Conservation (phyloP, 116 monocot genomes). For the Trichopus zeylanicus region DNA sequence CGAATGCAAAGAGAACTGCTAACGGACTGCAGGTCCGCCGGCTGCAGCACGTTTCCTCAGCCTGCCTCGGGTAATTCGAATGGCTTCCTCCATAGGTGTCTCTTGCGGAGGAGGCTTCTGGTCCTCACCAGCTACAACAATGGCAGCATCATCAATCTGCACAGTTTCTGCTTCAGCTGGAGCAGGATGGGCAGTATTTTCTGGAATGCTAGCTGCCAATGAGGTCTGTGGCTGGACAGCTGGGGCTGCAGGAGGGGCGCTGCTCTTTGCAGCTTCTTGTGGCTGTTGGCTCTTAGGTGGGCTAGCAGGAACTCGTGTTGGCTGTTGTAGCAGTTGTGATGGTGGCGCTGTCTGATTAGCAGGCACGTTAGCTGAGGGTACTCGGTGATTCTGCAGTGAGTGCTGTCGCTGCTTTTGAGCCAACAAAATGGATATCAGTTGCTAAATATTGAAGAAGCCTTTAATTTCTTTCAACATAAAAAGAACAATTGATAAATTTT, state of each 20-base stretch:
- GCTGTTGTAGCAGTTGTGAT: constrained; percentile 6
- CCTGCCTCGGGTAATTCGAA: constrained; percentile 45
- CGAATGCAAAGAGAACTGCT: not conserved
- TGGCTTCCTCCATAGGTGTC: constrained; percentile 35
- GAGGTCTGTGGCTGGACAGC: constrained; percentile 6
- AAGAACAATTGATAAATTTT: too few species aligned
- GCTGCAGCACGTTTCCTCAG: constrained; percentile 31
- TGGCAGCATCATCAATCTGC: constrained; percentile 9
- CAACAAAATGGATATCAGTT: too few species aligned
- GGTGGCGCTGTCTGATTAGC: too few species aligned
- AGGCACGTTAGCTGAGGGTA: too few species aligned
- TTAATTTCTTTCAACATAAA: too few species aligned
- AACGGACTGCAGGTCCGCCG: not conserved
- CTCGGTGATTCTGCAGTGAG: constrained; percentile 3
- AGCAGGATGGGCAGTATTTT: not conserved
- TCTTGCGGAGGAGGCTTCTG: constrained; percentile 20
- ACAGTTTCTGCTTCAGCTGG: constrained; percentile 14
- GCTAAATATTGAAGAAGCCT: too few species aligned
- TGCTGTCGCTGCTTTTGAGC: constrained; percentile 8
- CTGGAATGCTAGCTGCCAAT: not conserved
- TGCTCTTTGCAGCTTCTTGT: constrained; percentile 14
- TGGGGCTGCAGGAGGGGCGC: not conserved
- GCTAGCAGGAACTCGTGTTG: constrained; percentile 14
- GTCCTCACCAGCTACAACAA: constrained; percentile 2
- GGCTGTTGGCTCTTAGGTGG: constrained; percentile 13